Evolutionary conservation across 2,329 filamentous ascomycete genomes (phyloP).

Genomic region (Apiospora marii): DNA sequence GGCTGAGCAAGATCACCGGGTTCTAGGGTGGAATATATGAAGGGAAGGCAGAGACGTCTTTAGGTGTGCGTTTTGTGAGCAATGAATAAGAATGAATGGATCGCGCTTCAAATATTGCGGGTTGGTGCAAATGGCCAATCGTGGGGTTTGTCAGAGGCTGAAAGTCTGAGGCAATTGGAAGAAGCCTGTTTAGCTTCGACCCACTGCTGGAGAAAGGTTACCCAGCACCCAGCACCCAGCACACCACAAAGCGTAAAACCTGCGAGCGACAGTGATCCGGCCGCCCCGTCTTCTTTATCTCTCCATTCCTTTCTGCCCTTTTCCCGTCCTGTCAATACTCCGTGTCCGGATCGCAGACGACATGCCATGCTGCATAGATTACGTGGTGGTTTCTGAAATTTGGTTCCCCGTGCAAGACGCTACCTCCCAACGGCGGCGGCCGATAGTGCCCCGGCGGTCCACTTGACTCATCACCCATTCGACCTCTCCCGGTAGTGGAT

Average conservation of each 20-base stretch:
- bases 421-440: background rate
- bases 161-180: background rate
- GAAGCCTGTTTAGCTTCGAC: conserved; percentile 6
- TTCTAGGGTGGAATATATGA: background rate
- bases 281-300: background rate
- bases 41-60: background rate
- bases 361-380: background rate
- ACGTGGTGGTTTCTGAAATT: background rate
- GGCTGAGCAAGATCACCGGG: background rate
- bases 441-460: conserved; percentile 15
- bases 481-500: conserved; percentile 17
- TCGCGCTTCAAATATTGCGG: background rate
- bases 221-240: background rate
- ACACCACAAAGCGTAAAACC: background rate
- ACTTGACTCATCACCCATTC: conserved; percentile 17
- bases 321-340: background rate
- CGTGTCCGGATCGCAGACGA: background rate
- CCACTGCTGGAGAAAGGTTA: conserved; percentile 12
- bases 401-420: background rate
- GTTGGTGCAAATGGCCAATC: conserved; percentile 2
- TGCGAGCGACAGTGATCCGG: background rate
- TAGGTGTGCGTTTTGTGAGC: background rate
- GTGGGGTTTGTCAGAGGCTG: conserved; percentile 1
- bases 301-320: background rate
- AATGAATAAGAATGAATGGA: background rate